A percentile compares a stretch with the other conserved stretches of the same genome.
Conservation (phyloP, 2,329 filamentous ascomycete genomes). For the Colletotrichum abscissum region DNA sequence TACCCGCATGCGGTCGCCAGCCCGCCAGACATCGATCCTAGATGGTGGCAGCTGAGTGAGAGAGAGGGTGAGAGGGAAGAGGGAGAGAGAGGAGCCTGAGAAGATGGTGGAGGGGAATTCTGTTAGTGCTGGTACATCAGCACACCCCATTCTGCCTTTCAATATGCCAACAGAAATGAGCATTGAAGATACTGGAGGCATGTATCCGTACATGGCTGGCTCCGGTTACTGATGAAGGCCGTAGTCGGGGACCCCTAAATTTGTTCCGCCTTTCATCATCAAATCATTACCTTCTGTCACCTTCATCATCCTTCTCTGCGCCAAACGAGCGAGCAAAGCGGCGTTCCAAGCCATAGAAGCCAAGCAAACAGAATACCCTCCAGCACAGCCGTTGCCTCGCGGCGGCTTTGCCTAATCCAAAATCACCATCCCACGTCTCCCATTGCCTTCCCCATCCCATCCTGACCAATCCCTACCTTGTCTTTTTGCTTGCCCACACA, state of each 20-base stretch:
- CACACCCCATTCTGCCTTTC: background rate
- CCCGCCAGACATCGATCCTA: background rate
- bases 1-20: slow-evolving; percentile 13
- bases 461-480: slow-evolving; percentile 22
- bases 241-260: slow-evolving; percentile 18
- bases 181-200: background rate
- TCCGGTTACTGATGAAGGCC: background rate
- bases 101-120: background rate
- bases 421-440: background rate
- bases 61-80: background rate
- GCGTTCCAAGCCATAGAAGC: slow-evolving; percentile 6
- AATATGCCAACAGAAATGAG: background rate
- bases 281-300: background rate
- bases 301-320: background rate
- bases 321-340: background rate
- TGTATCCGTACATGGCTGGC: background rate
- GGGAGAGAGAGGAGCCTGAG: background rate
- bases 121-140: slow-evolving; percentile 4
- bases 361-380: background rate
- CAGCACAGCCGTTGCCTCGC: background rate
- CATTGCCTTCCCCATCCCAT: background rate
- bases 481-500: background rate
- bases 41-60: background rate
- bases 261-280: background rate
- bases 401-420: slow-evolving; percentile 17